Evolutionary conservation across 176 grass and related monocot species (phyloP).

Genomic region (Aegilops tauschii): DNA sequence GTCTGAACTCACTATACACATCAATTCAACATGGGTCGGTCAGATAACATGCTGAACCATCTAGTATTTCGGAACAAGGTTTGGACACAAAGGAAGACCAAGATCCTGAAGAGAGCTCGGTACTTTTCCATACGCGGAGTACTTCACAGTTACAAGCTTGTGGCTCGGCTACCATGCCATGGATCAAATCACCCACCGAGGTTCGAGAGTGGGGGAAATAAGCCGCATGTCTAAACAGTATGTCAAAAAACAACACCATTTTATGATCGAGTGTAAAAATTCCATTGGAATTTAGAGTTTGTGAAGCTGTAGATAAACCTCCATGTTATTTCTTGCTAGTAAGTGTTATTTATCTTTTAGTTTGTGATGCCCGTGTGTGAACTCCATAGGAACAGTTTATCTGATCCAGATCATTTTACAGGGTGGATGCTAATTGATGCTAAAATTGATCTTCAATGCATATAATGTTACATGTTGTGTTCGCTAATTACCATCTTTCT

Average conservation of each 20-base stretch:
- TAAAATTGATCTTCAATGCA: not conserved
- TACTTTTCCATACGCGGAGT: slow-evolving; percentile 83
- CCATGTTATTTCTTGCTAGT: too few species aligned
- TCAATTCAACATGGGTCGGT: not conserved
- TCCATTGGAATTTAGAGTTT: too few species aligned
- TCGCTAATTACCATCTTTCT: not conserved
- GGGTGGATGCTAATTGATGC: not conserved
- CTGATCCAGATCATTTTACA: not conserved
- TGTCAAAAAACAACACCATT: not conserved
- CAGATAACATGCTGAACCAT: not conserved
- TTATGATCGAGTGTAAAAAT: too few species aligned
- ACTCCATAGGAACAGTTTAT: too few species aligned
- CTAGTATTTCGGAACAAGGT: not conserved
- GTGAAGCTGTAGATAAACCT: not conserved
- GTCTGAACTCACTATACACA: not conserved
- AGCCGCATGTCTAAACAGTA: not conserved
- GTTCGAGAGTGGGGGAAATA: not conserved
- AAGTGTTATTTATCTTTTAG: too few species aligned
- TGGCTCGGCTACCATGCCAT: slow-evolving; percentile 58
- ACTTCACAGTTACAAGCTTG: slow-evolving; percentile 43
- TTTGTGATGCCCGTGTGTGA: too few species aligned
- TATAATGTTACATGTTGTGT: not conserved
- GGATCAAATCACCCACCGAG: not conserved
- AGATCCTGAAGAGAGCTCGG: slow-evolving; percentile 57
- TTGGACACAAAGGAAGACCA: slow-evolving; percentile 28